These are phyloP conservation scores for Aurifilum marmelostoma DNA, from an alignment of 2,329 filamentous ascomycete genomes.

Conservation along the genomic window DNA sequence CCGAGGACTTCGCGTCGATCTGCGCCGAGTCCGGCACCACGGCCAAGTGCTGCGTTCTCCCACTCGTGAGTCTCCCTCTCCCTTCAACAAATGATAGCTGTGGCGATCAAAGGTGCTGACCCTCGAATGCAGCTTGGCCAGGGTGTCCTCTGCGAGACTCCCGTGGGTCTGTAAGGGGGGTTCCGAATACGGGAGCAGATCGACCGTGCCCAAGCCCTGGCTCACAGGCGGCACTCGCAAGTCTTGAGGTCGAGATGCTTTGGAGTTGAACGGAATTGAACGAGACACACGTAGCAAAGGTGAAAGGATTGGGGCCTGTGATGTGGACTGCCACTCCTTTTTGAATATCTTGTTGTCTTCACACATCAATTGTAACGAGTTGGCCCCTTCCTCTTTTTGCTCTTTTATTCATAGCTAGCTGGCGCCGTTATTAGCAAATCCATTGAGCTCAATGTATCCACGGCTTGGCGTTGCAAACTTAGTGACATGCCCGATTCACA, in stretches of 20 bases:
- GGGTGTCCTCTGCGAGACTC: constrained; percentile 9
- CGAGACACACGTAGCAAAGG: background rate
- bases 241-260: constrained; percentile 4
- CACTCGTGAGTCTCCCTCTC: background rate
- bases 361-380: background rate
- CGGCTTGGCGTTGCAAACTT: background rate
- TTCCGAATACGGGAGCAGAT: background rate
- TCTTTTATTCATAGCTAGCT: constrained; percentile 7
- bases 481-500: background rate
- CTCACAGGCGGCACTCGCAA: background rate
- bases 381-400: background rate
- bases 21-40: constrained; percentile 8
- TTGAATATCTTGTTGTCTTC: constrained; percentile 6
- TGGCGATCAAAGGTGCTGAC: background rate
- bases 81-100: too few species aligned
- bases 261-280: too few species aligned
- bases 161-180: constrained; percentile 12
- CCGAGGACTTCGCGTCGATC: background rate
- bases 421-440: constrained; percentile 8
- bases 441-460: constrained; percentile 19
- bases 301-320: background rate
- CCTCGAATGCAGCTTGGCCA: background rate
- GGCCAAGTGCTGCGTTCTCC: constrained; percentile 16
- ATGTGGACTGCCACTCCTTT: constrained; percentile 15
- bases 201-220: background rate